Conservation (phyloP, 257 asterid species). For the Lantana camara region DNA sequence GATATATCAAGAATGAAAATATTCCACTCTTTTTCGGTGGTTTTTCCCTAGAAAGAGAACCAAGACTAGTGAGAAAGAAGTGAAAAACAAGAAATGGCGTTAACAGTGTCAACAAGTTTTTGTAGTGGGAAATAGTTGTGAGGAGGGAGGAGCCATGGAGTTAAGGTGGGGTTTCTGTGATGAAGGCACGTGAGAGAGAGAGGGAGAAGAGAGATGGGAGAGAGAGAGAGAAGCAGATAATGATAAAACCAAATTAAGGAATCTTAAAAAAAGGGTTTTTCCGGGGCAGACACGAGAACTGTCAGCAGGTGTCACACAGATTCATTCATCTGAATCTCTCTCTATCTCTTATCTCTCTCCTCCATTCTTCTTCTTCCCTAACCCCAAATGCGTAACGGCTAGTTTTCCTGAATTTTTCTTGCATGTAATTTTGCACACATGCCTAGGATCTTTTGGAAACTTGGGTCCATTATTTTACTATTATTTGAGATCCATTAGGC, state of each 20-base stretch:
- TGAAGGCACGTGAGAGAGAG: constrained; percentile 48
- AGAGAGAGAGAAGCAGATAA: neutral
- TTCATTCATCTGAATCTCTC: neutral
- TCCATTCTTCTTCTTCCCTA: constrained; percentile 1
- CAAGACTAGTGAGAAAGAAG: constrained; percentile 4
- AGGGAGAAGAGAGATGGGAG: constrained; percentile 25
- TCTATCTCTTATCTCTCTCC: constrained; percentile 17
- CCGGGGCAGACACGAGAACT: constrained; percentile 37
- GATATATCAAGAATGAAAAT: neutral
- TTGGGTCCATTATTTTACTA: constrained; percentile 20
- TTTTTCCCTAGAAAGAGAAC: neutral
- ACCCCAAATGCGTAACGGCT: constrained; percentile 62
- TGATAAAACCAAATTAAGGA: constrained; percentile 13
- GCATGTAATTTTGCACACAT: constrained; percentile 37
- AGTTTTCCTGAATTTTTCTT: constrained; percentile 47
- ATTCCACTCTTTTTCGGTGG: neutral
- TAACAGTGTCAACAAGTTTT: constrained; percentile 35
- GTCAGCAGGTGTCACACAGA: constrained; percentile 43
- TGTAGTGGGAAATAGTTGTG: constrained; percentile 30
- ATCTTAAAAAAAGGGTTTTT: constrained; percentile 29
- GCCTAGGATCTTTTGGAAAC: constrained; percentile 40
- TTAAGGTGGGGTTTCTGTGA: constrained; percentile 33
- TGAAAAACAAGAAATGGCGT: constrained; percentile 7
- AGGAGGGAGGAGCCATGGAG: constrained; percentile 7
- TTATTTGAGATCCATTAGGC: constrained; percentile 24